Conservation (phyloP, 2,329 filamentous ascomycete genomes). For the Fusarium transvaalense region DNA sequence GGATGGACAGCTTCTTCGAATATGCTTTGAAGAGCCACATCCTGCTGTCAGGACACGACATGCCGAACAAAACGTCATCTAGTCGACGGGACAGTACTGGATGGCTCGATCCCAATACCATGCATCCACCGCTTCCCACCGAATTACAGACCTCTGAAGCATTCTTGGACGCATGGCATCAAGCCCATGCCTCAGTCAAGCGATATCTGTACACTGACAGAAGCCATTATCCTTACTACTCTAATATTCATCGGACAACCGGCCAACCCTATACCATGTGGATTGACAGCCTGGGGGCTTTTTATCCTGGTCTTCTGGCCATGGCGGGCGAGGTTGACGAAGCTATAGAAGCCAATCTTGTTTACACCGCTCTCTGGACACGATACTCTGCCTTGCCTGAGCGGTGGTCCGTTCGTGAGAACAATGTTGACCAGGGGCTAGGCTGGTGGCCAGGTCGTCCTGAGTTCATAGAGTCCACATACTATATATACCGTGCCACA, state of each 20-base stretch:
- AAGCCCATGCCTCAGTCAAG: conserved; percentile 88
- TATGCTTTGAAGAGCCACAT: conserved; percentile 97
- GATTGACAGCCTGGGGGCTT: conserved; percentile 96
- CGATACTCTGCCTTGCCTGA: conserved; percentile 94
- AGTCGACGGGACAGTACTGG: conserved; percentile 56
- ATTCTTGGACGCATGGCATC: conserved; percentile 86
- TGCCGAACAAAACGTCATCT: conserved; percentile 62
- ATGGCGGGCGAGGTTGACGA: conserved; percentile 91
- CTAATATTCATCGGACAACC: conserved; percentile 88
- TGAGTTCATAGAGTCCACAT: conserved; percentile 97
- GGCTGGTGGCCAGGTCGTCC: conserved; percentile 96
- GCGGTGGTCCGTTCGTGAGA: conserved; percentile 88
- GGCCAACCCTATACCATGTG: conserved; percentile 91
- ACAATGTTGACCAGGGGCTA: conserved; percentile 85
- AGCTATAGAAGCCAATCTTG: conserved; percentile 87
- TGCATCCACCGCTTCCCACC: conserved; percentile 70
- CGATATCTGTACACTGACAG: conserved; percentile 86
- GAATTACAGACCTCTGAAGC: conserved; percentile 79
- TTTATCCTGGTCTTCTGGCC: conserved; percentile 89
- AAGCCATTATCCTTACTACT: conserved; percentile 89
- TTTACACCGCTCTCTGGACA: conserved; percentile 95
- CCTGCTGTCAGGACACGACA: conserved; percentile 80
- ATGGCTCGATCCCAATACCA: conserved; percentile 73
- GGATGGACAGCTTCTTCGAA: conserved; percentile 98
- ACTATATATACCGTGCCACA: conserved; percentile 94